phyloP scores from a whole-genome alignment of 2,329 filamentous ascomycete species.

The Apiospora sp. region DNA sequence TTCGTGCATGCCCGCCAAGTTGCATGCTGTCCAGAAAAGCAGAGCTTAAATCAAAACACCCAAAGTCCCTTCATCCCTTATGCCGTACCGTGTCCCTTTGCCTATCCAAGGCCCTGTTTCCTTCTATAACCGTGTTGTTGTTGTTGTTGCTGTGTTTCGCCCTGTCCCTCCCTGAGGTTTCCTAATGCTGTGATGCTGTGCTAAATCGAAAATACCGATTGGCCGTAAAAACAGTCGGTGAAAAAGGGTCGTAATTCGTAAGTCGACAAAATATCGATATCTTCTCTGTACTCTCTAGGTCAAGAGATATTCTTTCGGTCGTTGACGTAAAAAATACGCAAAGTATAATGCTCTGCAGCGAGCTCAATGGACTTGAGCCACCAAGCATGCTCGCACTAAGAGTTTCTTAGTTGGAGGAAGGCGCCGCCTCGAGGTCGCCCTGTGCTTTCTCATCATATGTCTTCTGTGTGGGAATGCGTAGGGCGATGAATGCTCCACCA shows the following conservation, averaged over 20 bases:
- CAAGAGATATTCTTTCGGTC: conserved; percentile 4
- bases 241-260: conserved; percentile 13
- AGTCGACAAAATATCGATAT: not conserved
- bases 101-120: not conserved
- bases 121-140: conserved; percentile 15
- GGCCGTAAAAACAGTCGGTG: conserved; percentile 5
- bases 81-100: conserved; percentile 15
- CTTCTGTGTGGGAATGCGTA: conserved; percentile 75
- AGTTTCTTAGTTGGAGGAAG: not conserved
- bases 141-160: not conserved
- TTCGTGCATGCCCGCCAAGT: conserved; percentile 18
- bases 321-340: not conserved
- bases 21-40: conserved; percentile 8
- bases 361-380: not conserved
- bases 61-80: not conserved
- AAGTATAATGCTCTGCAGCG: not conserved
- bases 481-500: conserved; percentile 76
- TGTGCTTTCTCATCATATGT: conserved; percentile 51
- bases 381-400: not conserved
- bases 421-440: conserved; percentile 27
- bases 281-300: not conserved
- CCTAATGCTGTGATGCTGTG: conserved; percentile 4
- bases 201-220: conserved; percentile 3
- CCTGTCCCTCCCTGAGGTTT: conserved; percentile 14
- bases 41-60: conserved; percentile 20